Evolutionary conservation across 164 flowering plant genomes (phyloP).

Genomic region (Macadamia tetraphylla): DNA sequence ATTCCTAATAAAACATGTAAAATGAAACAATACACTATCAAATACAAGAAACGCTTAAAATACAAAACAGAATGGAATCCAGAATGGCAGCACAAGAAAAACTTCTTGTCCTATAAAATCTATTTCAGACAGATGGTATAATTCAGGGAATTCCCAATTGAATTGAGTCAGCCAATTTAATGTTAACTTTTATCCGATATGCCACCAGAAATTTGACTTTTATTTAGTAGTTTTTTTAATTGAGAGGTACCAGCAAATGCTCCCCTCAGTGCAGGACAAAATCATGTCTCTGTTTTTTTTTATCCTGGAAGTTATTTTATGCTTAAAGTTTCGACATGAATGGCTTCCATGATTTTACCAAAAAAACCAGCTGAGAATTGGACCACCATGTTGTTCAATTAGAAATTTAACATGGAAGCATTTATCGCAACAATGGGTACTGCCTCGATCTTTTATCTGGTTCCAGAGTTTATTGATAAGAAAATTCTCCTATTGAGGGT

Average conservation of each 20-base stretch:
- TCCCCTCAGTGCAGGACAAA: not conserved
- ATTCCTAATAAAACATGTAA: not conserved
- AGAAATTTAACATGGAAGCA: no score
- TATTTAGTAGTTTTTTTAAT: not conserved
- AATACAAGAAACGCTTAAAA: not conserved
- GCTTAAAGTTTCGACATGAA: no score
- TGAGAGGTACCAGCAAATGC: no score
- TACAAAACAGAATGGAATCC: not conserved
- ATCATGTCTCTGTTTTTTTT: not conserved
- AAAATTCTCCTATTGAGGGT: no score
- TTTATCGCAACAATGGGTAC: no score
- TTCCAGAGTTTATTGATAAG: no score
- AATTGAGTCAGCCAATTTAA: not conserved
- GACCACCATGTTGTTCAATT: no score
- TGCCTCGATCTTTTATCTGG: no score
- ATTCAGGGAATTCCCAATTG: not conserved
- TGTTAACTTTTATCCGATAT: not conserved
- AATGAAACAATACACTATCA: not conserved
- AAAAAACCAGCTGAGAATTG: no score
- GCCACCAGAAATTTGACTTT: not conserved
- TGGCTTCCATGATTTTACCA: no score
- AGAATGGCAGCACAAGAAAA: not conserved
- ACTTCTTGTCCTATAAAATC: not conserved
- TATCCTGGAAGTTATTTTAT: no score
- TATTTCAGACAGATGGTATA: not conserved